Evolutionary conservation across 805 yeast genomes (phyloP).

Genomic region (Millerozyma acaciae): DNA sequence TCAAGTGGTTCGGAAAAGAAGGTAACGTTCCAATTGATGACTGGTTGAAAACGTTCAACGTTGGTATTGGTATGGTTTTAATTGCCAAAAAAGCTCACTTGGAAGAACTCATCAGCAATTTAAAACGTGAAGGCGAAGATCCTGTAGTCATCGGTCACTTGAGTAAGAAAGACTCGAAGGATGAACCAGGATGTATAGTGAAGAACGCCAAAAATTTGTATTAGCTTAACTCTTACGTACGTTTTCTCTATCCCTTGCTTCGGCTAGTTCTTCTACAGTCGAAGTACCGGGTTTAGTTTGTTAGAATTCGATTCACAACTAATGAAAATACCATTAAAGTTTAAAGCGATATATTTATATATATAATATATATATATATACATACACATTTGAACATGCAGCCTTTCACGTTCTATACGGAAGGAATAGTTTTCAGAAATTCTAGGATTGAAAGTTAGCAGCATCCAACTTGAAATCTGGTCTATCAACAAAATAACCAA

Average conservation of each 20-base stretch:
- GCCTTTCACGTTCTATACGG: too few relatives aligned
- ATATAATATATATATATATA: not conserved
- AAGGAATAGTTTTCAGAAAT: too few relatives aligned
- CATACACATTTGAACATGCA: too few relatives aligned
- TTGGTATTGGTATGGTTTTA: constrained; percentile 96
- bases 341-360: not conserved
- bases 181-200: constrained; percentile 62
- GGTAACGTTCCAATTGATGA: constrained; percentile 88
- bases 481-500: too few relatives aligned
- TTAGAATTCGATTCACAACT: not conserved
- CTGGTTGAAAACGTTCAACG: constrained; percentile 83
- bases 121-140: constrained; percentile 66
- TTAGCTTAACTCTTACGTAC: constrained; percentile 2
- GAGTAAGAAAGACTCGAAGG: constrained; percentile 32
- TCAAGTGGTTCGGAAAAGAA: constrained; percentile 88
- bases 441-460: too few relatives aligned
- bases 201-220: constrained; percentile 30
- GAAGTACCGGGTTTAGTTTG: too few relatives aligned
- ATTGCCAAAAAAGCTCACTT: constrained; percentile 73
- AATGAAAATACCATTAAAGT: not conserved
- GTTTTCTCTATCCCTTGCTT: too few relatives aligned
- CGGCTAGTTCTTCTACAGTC: too few relatives aligned
- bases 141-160: constrained; percentile 52
- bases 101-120: constrained; percentile 46
- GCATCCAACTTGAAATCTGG: too few relatives aligned